Evolutionary conservation across 495 filamentous ascomycete genomes (phyloP).

Genomic region (Penicillium canariense): DNA sequence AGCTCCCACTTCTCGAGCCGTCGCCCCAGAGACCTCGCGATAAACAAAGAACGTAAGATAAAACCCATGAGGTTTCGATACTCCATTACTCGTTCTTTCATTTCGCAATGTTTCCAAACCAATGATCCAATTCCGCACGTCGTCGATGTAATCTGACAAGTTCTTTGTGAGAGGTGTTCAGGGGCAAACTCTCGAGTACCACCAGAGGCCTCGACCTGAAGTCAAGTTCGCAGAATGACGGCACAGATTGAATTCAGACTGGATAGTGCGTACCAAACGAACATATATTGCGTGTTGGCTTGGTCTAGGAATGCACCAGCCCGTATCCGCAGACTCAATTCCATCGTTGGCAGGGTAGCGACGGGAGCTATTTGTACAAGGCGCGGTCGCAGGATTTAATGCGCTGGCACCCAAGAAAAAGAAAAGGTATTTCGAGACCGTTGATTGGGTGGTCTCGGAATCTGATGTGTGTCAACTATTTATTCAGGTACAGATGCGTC

Average conservation of each 20-base stretch:
- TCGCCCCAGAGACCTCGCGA: not conserved
- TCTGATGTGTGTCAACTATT: constrained; percentile 1
- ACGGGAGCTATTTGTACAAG: constrained; percentile 7
- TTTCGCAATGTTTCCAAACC: not conserved
- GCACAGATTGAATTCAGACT: not conserved
- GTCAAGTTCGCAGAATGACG: not conserved
- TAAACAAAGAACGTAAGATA: not conserved
- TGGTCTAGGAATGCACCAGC: not conserved
- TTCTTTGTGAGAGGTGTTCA: constrained; percentile 8
- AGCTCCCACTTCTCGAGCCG: too few species aligned
- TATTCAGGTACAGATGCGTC: not conserved
- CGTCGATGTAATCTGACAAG: not conserved
- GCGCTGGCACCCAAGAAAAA: not conserved
- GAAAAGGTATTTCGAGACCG: not conserved
- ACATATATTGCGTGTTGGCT: not conserved
- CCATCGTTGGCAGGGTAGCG: constrained; percentile 10
- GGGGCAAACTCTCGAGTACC: not conserved
- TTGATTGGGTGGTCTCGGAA: not conserved
- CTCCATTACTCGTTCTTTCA: constrained; percentile 3
- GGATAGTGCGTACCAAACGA: not conserved
- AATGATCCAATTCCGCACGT: not conserved
- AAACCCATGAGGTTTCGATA: not conserved
- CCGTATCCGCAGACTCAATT: not conserved
- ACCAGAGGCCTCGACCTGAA: not conserved
- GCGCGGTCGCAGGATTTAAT: not conserved